Evolutionary conservation across 306 rosid species (phyloP).

Genomic region (Pachyrhizus erosus): DNA sequence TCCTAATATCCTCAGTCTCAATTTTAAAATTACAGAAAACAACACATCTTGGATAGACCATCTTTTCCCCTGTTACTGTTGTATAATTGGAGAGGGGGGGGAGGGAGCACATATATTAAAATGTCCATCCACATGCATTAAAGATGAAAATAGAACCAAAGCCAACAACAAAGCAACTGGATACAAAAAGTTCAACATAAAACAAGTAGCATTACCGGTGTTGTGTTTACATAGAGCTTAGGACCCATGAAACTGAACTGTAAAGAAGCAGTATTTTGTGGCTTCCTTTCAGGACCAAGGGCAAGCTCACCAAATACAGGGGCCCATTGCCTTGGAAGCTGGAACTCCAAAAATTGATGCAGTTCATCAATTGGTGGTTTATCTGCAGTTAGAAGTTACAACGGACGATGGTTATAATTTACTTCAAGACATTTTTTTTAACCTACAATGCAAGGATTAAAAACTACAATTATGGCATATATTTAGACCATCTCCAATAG

Average conservation of each 20-base stretch:
- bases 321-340: conserved; percentile 90
- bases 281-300: conserved; percentile 79
- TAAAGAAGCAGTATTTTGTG: conserved; percentile 65
- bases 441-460: neutral
- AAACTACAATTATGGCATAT: neutral
- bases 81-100: neutral
- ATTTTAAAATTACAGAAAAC: conserved; percentile 37
- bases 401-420: conserved; percentile 1
- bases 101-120: conserved; percentile 2
- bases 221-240: conserved; percentile 80
- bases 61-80: neutral
- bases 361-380: conserved; percentile 73
- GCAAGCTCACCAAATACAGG: conserved; percentile 88
- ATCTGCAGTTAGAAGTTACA: conserved; percentile 56
- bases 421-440: neutral
- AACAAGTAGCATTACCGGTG: conserved; percentile 58
- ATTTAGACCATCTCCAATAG: neutral
- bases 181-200: neutral
- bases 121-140: neutral
- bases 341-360: conserved; percentile 83
- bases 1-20: conserved; percentile 29
- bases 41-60: neutral
- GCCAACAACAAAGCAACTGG: neutral
- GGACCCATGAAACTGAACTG: conserved; percentile 95
- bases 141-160: conserved; percentile 18